Percentiles rank a stretch among this genome's conserved stretches.
Conservation (phyloP, 176 grass and related monocot species). For the Oryza officinalis region DNA sequence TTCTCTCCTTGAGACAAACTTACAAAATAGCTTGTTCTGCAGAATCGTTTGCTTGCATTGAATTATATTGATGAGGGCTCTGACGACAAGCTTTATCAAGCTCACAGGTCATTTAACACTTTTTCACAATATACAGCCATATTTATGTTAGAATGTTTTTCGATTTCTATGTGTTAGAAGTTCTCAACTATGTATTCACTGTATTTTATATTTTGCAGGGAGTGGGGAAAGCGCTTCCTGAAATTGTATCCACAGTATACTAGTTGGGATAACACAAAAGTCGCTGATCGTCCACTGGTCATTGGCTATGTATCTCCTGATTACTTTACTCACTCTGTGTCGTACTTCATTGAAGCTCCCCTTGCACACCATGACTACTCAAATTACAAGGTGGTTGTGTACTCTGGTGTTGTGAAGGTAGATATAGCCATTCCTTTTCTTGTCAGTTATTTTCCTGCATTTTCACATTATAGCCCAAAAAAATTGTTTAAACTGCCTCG, state of each 20-base stretch:
- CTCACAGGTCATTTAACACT: slow-evolving; percentile 72
- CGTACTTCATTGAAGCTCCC: slow-evolving; percentile 98
- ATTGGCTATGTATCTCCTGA: slow-evolving; percentile 96
- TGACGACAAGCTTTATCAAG: slow-evolving; percentile 91
- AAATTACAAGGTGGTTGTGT: slow-evolving; percentile 88
- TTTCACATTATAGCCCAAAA: not conserved
- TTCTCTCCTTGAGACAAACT: slow-evolving; percentile 27
- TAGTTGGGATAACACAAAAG: slow-evolving; percentile 95
- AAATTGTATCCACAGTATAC: slow-evolving; percentile 79
- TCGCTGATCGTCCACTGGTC: slow-evolving; percentile 68
- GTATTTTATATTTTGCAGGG: slow-evolving; percentile 57
- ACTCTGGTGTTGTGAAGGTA: slow-evolving; percentile 99
- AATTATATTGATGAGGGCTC: slow-evolving; percentile 94
- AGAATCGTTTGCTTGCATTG: slow-evolving; percentile 98
- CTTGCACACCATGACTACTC: slow-evolving; percentile 80
- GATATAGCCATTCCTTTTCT: slow-evolving; percentile 27
- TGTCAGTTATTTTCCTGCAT: slow-evolving; percentile 6
- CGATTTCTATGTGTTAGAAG: not conserved
- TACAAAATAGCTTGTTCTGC: slow-evolving; percentile 43
- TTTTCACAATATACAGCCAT: slow-evolving; percentile 19
- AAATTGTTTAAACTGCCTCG: not conserved
- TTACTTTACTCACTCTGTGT: slow-evolving; percentile 99
- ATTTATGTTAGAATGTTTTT: slow-evolving; percentile 21
- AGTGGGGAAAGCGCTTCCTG: slow-evolving; percentile 93
- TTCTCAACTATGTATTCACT: not conserved